Evolutionary conservation across 176 grass and related monocot species (phyloP).

Genomic region (Olyra latifolia): DNA sequence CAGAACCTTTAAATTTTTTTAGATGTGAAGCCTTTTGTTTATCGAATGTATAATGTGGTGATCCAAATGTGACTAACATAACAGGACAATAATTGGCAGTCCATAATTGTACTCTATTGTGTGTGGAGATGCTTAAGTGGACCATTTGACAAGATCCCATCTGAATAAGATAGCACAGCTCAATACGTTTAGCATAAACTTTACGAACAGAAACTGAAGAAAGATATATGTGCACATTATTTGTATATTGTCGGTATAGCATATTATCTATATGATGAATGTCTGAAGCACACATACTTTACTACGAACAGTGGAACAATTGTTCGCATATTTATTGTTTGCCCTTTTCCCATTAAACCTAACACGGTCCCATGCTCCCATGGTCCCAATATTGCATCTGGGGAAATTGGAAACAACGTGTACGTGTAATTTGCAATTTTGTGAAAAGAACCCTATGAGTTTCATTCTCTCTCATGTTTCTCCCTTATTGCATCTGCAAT

Average conservation of each 20-base stretch:
- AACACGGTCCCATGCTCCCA: not conserved
- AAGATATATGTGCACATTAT: not conserved
- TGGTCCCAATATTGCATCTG: too few species aligned
- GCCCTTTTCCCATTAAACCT: not conserved
- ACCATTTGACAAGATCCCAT: slow-evolving; percentile 26
- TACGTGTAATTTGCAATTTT: too few species aligned
- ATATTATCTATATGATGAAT: not conserved
- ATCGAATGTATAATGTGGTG: slow-evolving; percentile 2
- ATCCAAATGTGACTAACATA: slow-evolving; percentile 21
- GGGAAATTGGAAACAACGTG: too few species aligned
- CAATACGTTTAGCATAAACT: not conserved
- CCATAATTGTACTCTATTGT: slow-evolving; percentile 24
- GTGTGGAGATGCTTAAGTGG: slow-evolving; percentile 17
- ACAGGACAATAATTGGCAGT: slow-evolving; percentile 30
- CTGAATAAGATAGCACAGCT: not conserved
- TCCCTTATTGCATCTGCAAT: not conserved
- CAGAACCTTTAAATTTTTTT: not conserved
- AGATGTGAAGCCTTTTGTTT: not conserved
- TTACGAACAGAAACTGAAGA: not conserved
- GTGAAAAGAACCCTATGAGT: too few species aligned
- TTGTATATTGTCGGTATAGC: not conserved
- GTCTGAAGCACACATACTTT: not conserved
- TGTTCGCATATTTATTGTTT: not conserved
- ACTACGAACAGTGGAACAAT: not conserved
- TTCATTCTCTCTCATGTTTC: too few species aligned